Base-by-base conservation (phyloP, 148 eudicot genomes). In the Rhododendron vialii region DNA sequence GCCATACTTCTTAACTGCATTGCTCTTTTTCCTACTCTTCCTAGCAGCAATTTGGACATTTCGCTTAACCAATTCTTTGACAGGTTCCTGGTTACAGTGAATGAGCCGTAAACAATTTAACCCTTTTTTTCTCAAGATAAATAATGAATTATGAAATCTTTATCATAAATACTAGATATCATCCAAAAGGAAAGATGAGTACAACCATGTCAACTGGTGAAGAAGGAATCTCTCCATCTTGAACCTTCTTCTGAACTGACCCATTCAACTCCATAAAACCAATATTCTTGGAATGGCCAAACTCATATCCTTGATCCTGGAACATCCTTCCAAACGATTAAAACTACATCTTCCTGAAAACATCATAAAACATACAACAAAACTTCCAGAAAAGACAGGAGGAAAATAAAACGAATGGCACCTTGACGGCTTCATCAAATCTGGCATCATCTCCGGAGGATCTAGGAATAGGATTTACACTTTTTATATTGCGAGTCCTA, bases 21-120 rank as follows among this genome's bases (percentile, higher is more conserved):
- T 89, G 48, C 90, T 91, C 51, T 91, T 89, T 91, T 93, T 95
- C 89, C 89, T 92, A 86, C 87, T 89, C 96, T 93, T 95, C 89
- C 89, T 83, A 47, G 89, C 77, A 87, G 93, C 85, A 86, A 61
- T 81, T 88, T 84, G 91, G 84, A 89, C 87, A 74, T 87, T 93
- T 87, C 89, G 91, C 83, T 88, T 82, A 53, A 84, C 82, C 50
- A 83, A 81, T 63, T 71, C 90, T 83, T 88, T 86, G 63, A 69
- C 87, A 78, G 82, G 86, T 89, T 89, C 96, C 99, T 95, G 95
- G 84, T 89, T 82, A 88, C 83, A 88, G 87, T 90, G 85, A 90
- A 88, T 78, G 86, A 82, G 89, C 91, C 89, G 89, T 38, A 86
- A 86, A 83, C 59, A 17, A 88, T 74, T 88, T 26, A 9, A 67